A percentile compares a stretch with the other conserved stretches of the same genome.
These are phyloP conservation scores for Coelastrella sp. DNA, from an alignment of 139 green algal genomes.

Conservation along the genomic window DNA sequence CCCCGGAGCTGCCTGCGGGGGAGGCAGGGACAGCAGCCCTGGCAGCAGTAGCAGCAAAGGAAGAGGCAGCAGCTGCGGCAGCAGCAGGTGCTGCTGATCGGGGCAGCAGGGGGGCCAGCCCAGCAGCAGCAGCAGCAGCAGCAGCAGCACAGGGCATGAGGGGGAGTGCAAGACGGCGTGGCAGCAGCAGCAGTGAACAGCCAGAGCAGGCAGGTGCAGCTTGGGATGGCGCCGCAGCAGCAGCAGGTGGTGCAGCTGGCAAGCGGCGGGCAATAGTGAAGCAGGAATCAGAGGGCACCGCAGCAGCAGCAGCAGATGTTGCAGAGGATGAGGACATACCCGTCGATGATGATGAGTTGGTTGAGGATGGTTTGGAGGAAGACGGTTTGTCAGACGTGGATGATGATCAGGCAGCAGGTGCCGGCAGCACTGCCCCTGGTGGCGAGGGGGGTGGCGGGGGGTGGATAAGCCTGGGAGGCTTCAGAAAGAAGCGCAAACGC, in stretches of 20 bases:
- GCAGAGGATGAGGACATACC: neutral
- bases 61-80: slow-evolving; percentile 17
- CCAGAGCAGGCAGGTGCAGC: neutral
- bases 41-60: slow-evolving; percentile 30
- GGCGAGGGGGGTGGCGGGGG: neutral
- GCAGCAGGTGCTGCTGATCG: neutral
- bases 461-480: neutral
- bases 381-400: neutral
- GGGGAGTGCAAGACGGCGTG: neutral
- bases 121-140: neutral
- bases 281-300: neutral
- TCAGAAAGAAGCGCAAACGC: slow-evolving; percentile 23
- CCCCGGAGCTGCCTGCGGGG: slow-evolving; percentile 17
- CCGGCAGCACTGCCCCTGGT: neutral
- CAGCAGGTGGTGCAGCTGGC: neutral
- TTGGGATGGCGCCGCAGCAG: neutral
- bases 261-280: neutral
- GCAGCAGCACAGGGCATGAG: neutral
- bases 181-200: slow-evolving; percentile 25
- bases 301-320: slow-evolving; percentile 12
- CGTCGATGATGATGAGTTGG: neutral
- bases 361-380: neutral
- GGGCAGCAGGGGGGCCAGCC: neutral
- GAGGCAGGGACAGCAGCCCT: slow-evolving; percentile 23
- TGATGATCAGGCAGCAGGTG: slow-evolving; percentile 1